Evolutionary conservation across 2,329 filamentous ascomycete species (phyloP).

Genomic region (Gnomoniopsis sp.): DNA sequence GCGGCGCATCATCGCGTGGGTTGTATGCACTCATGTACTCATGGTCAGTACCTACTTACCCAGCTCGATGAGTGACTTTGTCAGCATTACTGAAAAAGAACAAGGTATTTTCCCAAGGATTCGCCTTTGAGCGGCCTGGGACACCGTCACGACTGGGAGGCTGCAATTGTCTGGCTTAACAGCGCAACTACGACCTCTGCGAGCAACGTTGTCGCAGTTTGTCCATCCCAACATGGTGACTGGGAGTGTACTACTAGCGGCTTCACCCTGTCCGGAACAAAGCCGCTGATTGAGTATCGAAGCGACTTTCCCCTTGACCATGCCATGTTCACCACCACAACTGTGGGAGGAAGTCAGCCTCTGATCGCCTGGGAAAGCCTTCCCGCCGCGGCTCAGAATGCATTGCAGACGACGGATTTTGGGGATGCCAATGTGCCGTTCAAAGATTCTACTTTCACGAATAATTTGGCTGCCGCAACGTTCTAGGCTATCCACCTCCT

Average conservation of each 20-base stretch:
- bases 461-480: constrained; percentile 8
- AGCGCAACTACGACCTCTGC: constrained; percentile 22
- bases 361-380: constrained; percentile 42
- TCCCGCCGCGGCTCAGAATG: constrained; percentile 28
- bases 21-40: constrained; percentile 37
- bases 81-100: neutral
- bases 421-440: constrained; percentile 23
- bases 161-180: constrained; percentile 28
- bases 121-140: constrained; percentile 30
- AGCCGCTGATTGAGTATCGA: constrained; percentile 31
- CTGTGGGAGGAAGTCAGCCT: constrained; percentile 33
- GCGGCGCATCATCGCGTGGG: constrained; percentile 25
- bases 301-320: constrained; percentile 32
- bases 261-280: constrained; percentile 19
- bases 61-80: neutral
- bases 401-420: constrained; percentile 36
- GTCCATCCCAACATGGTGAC: constrained; percentile 34
- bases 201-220: constrained; percentile 32
- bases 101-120: constrained; percentile 44
- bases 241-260: constrained; percentile 21
- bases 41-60: constrained; percentile 18
- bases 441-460: constrained; percentile 9
- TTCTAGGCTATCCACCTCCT: constrained; percentile 3
- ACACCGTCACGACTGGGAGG: constrained; percentile 40
- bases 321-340: constrained; percentile 31